A percentile compares a stretch with the other conserved stretches of the same genome.
These are phyloP conservation scores for Linnemannia zychae DNA, from an alignment of 192 early-diverging fungal species.

Conservation along the genomic window DNA sequence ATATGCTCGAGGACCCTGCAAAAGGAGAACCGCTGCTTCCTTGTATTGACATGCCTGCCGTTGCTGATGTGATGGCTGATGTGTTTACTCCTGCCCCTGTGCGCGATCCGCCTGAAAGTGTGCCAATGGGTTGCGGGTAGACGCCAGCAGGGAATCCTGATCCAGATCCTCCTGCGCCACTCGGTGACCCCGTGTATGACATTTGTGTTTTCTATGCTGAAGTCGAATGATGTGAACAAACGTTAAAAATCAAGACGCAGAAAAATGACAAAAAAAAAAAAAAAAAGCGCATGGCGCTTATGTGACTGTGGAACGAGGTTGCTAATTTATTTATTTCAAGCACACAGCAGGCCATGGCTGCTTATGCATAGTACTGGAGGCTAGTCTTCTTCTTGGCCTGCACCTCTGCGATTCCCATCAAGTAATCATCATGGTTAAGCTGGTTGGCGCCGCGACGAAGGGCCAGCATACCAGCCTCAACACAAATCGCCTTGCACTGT, in stretches of 20 bases:
- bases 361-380: constrained; percentile 89
- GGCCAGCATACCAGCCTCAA: constrained; percentile 99
- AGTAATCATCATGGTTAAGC: constrained; percentile 96
- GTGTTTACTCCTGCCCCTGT: constrained; percentile 9
- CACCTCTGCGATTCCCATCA: constrained; percentile 96
- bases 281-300: background rate
- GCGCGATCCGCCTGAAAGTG: constrained; percentile 5
- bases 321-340: constrained; percentile 11
- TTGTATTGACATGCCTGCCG: constrained; percentile 26
- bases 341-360: background rate
- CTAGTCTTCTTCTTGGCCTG: constrained; percentile 99
- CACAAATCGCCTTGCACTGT: constrained; percentile 99
- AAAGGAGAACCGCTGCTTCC: background rate
- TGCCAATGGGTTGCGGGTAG: constrained; percentile 29
- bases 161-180: constrained; percentile 15
- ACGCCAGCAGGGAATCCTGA: constrained; percentile 5
- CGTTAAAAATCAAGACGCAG: background rate
- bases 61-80: constrained; percentile 11
- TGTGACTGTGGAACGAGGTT: background rate
- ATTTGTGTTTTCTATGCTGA: constrained; percentile 4
- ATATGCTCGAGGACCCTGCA: background rate
- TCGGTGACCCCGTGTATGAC: constrained; percentile 25
- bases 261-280: background rate
- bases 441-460: constrained; percentile 88
- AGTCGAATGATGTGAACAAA: background rate